Percentiles rank a stretch among this genome's conserved stretches.
Evolutionary conservation across 345 rosid species (phyloP).

Genomic region (Arabidopsis suecica): DNA sequence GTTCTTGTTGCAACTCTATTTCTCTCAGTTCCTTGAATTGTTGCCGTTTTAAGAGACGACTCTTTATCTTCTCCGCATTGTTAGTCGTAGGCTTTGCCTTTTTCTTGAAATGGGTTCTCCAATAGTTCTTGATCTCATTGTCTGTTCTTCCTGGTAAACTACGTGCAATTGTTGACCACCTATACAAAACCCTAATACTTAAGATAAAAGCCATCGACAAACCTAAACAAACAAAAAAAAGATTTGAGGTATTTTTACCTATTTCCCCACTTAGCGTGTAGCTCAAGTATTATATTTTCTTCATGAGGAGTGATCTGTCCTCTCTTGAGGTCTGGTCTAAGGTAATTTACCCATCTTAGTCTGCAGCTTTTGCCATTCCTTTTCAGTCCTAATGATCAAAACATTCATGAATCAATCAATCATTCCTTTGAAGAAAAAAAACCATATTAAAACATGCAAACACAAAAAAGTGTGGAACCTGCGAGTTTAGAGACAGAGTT

Average conservation of each 20-base stretch:
- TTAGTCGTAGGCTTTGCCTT: conserved; percentile 54
- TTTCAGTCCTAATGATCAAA: conserved; percentile 54
- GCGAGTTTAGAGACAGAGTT: conserved; percentile 84
- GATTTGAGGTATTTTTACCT: conserved; percentile 49
- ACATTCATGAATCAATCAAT: background rate
- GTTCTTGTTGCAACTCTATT: conserved; percentile 44
- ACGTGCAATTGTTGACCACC: conserved; percentile 91
- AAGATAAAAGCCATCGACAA: background rate
- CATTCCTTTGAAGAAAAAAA: background rate
- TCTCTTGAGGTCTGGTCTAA: conserved; percentile 85
- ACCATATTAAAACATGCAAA: background rate
- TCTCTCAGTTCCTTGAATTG: conserved; percentile 70
- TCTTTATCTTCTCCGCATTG: conserved; percentile 51
- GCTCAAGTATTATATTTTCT: conserved; percentile 69
- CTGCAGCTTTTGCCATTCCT: conserved; percentile 90
- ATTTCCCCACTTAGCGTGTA: conserved; percentile 85
- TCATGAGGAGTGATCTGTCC: conserved; percentile 82
- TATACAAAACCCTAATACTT: conserved; percentile 22
- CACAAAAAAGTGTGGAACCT: conserved; percentile 44
- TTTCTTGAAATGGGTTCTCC: conserved; percentile 91
- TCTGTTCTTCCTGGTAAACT: conserved; percentile 90
- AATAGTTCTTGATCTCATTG: conserved; percentile 83
- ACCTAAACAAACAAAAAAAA: background rate
- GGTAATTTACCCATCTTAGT: conserved; percentile 85
- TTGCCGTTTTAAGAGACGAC: conserved; percentile 61